Base-by-base conservation (phyloP, 495 filamentous ascomycete species). In the Durotheca rogersii region DNA sequence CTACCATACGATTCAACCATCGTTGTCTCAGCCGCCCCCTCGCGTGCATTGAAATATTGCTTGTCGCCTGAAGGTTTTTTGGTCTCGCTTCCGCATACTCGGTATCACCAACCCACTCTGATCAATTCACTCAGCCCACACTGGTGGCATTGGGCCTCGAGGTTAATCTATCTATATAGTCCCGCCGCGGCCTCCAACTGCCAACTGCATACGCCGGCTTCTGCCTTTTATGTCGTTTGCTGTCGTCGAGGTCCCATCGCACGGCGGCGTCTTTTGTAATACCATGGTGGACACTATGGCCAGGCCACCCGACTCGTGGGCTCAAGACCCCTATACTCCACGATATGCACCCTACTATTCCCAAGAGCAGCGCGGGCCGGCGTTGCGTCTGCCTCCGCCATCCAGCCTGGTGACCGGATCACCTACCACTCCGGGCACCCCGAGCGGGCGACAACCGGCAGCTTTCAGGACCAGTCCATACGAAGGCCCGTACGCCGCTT, bases 271-370 rank as follows among this genome's bases (percentile, higher is more conserved):
- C 62, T 64, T 65, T 58, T 63, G 67, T 64, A 60, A 68, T 69
- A 67, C 64, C 64, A 67, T 72, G 64, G 57, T 72, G 56, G 71
- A 72, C 60, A 64, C 67, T 56, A 76, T 76, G 73, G 68, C 73
- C 53, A 71, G 69, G 64, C 70, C 66, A 53, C 60, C 66, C 51
- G 64, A 74, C 46, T 53, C 55, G 51, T 71, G 69, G 62, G 56
- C 42, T 23, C 68, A 70, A 29, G 70, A 71, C 44, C 64, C 61
- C 42, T 74, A 73, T 48, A 60, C 67, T 53, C 66, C 71, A 32
- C 51, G 60, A 57, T 66, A 68, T 47, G 57, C 53, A 32, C 53
- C 59, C 20, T 70, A 71, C 47, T 73, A 74, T 58, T 51, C 62
- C 10, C 64, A 62, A 46, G 72, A 73, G 20, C 64, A 70, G 32